phyloP scores from a whole-genome alignment of 2,329 filamentous ascomycete species.

The Dryadomyces quercus-mongolicae region DNA sequence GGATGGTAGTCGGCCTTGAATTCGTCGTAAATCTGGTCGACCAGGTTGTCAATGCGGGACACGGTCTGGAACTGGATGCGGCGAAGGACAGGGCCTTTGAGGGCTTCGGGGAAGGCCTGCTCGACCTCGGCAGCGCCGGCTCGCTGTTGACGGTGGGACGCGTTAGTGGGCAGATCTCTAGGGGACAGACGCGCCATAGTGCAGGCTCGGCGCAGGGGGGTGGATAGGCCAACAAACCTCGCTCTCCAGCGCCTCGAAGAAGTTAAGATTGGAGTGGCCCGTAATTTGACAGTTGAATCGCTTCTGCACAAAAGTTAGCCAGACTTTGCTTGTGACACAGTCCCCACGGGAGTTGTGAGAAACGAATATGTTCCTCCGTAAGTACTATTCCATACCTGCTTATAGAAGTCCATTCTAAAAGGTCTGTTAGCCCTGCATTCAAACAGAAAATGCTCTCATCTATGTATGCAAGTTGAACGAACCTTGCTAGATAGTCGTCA shows the following conservation, averaged over 20 bases:
- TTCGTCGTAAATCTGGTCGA: conserved; percentile 57
- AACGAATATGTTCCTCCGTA: not conserved
- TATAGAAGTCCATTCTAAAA: conserved; percentile 79
- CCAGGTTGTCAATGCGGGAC: conserved; percentile 74
- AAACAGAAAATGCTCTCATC: not conserved
- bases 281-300: conserved; percentile 94
- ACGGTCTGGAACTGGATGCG: conserved; percentile 85
- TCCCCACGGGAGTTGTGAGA: no score
- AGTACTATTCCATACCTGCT: conserved; percentile 47
- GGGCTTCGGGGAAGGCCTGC: conserved; percentile 76
- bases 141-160: conserved; percentile 32
- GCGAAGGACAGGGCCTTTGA: conserved; percentile 82
- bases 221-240: conserved; percentile 49
- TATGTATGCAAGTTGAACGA: not conserved
- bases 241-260: conserved; percentile 84
- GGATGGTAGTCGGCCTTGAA: conserved; percentile 89
- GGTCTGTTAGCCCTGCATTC: conserved; percentile 19
- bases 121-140: conserved; percentile 81
- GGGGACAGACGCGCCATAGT: conserved; percentile 5
- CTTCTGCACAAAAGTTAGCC: conserved; percentile 38
- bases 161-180: not conserved
- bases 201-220: not conserved
- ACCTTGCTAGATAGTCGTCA: conserved; percentile 78
- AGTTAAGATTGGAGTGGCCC: conserved; percentile 79
- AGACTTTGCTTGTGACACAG: not conserved